A percentile compares a stretch with the other conserved stretches of the same genome.
phyloP scores from a whole-genome alignment of 2,329 filamentous ascomycete species.

The Penicillium paneum region DNA sequence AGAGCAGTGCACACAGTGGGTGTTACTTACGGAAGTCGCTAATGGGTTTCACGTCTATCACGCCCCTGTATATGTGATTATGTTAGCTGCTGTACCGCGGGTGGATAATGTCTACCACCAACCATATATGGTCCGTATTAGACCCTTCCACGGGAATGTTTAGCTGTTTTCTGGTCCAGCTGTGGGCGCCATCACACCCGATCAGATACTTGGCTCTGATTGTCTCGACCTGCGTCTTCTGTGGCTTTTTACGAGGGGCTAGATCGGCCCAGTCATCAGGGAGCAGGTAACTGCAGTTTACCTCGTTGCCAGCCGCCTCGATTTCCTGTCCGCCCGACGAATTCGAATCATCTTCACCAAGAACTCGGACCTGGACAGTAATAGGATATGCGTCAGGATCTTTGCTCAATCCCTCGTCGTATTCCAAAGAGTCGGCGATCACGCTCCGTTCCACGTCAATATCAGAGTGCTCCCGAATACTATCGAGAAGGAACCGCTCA shows the following conservation, averaged over 20 bases:
- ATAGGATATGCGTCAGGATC: slow-evolving; percentile 57
- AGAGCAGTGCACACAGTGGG: no score
- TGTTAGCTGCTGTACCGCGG: not conserved
- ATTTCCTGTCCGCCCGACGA: slow-evolving; percentile 41
- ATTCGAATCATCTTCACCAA: slow-evolving; percentile 59
- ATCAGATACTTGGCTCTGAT: slow-evolving; percentile 63
- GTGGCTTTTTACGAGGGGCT: slow-evolving; percentile 23
- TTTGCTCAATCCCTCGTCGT: slow-evolving; percentile 52
- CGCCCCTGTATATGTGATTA: slow-evolving; percentile 33
- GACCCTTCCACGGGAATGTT: slow-evolving; percentile 57
- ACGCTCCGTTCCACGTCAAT: slow-evolving; percentile 60
- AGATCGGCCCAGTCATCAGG: slow-evolving; percentile 58
- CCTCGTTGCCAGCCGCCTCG: slow-evolving; percentile 46
- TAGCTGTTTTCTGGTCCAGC: slow-evolving; percentile 60
- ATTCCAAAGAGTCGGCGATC: slow-evolving; percentile 54
- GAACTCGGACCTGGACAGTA: slow-evolving; percentile 56
- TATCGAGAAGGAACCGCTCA: slow-evolving; percentile 64
- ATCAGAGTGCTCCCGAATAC: slow-evolving; percentile 54
- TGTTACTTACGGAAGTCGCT: slow-evolving; percentile 37
- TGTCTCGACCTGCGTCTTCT: slow-evolving; percentile 31
- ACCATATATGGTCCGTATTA: slow-evolving; percentile 44
- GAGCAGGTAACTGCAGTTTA: slow-evolving; percentile 59
- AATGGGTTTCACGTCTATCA: slow-evolving; percentile 52
- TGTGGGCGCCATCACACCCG: slow-evolving; percentile 66
- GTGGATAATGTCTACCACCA: not conserved